phyloP scores from a whole-genome alignment of 2,329 filamentous ascomycete species.

The Sarocladiaceae sp. region DNA sequence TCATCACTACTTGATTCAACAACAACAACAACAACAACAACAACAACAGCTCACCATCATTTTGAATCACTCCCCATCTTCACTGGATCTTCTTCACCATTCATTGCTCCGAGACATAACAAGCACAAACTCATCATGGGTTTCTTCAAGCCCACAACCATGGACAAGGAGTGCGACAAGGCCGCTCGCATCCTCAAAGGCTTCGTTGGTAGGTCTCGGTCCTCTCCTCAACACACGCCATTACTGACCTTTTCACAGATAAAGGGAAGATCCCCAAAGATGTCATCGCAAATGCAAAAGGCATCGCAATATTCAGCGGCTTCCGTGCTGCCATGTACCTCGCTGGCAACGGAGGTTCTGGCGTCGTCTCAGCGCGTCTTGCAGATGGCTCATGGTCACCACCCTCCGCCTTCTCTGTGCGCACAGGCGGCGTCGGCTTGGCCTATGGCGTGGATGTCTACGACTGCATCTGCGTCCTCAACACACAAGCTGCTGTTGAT shows the following conservation, averaged over 20 bases:
- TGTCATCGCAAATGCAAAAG: conserved; percentile 47
- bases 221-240: not conserved
- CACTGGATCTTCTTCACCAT: not conserved
- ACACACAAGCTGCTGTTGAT: conserved; percentile 58
- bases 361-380: conserved; percentile 44
- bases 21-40: too few species aligned
- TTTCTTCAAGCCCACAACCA: conserved; percentile 49
- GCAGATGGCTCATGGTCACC: conserved; percentile 58
- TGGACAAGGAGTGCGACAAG: conserved; percentile 71
- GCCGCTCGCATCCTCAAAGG: conserved; percentile 67
- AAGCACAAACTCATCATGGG: not conserved
- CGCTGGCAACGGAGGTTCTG: conserved; percentile 49
- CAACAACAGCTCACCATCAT: not conserved
- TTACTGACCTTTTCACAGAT: conserved; percentile 7
- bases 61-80: not conserved
- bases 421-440: conserved; percentile 64
- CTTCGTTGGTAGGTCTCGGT: conserved; percentile 53
- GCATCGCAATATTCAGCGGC: conserved; percentile 53
- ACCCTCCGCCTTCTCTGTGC: conserved; percentile 64
- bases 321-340: conserved; percentile 53
- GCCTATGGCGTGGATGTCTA: conserved; percentile 69
- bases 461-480: conserved; percentile 69
- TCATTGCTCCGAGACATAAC: too few species aligned
- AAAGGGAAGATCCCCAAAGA: conserved; percentile 25
- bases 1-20: too few species aligned